These are phyloP conservation scores for Thalassiosira profunda DNA, from an alignment of 108 stramenopile species.

Conservation along the genomic window DNA sequence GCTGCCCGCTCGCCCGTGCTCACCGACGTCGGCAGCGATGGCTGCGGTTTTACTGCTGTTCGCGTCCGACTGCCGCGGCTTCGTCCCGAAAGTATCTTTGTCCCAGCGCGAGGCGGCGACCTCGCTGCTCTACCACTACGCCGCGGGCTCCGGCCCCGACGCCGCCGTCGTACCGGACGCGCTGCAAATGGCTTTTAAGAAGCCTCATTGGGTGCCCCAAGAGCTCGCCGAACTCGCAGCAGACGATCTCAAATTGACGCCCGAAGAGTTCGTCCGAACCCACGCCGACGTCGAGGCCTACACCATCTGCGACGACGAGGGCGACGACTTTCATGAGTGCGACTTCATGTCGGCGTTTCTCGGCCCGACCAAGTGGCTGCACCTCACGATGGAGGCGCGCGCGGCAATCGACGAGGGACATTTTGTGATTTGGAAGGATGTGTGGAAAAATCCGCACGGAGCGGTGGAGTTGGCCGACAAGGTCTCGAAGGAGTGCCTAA, in stretches of 20 bases:
- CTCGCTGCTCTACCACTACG: no score
- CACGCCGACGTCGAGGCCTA: constrained; percentile 39
- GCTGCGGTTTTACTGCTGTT: no score
- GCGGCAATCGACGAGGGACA: constrained; percentile 16
- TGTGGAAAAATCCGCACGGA: constrained; percentile 31
- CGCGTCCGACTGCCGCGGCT: no score
- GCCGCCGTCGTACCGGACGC: no score
- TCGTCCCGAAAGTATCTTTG: no score
- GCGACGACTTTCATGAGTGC: constrained; percentile 43
- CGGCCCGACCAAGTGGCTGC: constrained; percentile 50
- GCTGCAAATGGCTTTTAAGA: no score
- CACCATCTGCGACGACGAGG: constrained; percentile 48
- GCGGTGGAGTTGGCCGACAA: constrained; percentile 39
- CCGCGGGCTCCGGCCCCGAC: no score
- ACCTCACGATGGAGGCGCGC: constrained; percentile 15
- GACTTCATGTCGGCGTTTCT: constrained; percentile 34
- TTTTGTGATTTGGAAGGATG: constrained; percentile 41
- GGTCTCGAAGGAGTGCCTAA: constrained; percentile 29
- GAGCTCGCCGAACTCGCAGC: constrained; percentile 35
- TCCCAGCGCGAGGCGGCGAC: no score
- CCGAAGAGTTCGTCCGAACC: constrained; percentile 6
- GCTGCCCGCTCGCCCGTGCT: no score
- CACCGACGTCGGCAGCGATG: no score
- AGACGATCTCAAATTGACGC: constrained; percentile 8
- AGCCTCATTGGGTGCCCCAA: no score